phyloP scores from a whole-genome alignment of 495 filamentous ascomycete species.

The Clohesyomyces aquaticus region DNA sequence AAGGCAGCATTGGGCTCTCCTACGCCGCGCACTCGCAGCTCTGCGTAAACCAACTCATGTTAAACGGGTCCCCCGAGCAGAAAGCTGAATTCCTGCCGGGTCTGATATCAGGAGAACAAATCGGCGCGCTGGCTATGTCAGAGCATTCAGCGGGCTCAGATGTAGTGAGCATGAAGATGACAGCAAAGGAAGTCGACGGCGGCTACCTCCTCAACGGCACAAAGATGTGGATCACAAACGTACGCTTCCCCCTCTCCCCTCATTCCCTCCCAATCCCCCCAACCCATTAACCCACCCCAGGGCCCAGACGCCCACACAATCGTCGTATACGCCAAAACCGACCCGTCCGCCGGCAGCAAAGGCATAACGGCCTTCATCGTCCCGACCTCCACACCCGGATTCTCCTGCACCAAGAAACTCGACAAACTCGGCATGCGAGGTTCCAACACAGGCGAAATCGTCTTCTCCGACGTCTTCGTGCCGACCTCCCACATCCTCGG shows the following conservation, averaged over 20 bases:
- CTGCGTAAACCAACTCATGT: conserved; percentile 92
- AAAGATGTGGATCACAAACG: conserved; percentile 99
- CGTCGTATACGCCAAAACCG: conserved; percentile 94
- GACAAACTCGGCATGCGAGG: conserved; percentile 99
- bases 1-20: conserved; percentile 84
- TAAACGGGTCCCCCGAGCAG: conserved; percentile 81
- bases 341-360: conserved; percentile 77
- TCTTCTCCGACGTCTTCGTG: conserved; percentile 92
- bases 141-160: conserved; percentile 90
- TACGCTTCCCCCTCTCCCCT: conserved; percentile 43
- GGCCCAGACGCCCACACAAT: conserved; percentile 89
- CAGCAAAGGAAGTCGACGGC: conserved; percentile 76
- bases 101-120: conserved; percentile 76
- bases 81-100: conserved; percentile 80
- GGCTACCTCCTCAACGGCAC: conserved; percentile 86
- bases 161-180: conserved; percentile 93
- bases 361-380: conserved; percentile 96
- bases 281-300: conserved; percentile 43
- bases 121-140: conserved; percentile 94
- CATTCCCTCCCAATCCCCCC: not conserved
- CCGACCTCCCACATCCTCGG: conserved; percentile 82
- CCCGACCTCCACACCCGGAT: conserved; percentile 71
- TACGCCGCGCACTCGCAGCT: conserved; percentile 97
- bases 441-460: conserved; percentile 91
- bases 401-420: conserved; percentile 85